Base-by-base conservation (phyloP, 2,329 filamentous ascomycete species). In the Thermochaetoides dissita region DNA sequence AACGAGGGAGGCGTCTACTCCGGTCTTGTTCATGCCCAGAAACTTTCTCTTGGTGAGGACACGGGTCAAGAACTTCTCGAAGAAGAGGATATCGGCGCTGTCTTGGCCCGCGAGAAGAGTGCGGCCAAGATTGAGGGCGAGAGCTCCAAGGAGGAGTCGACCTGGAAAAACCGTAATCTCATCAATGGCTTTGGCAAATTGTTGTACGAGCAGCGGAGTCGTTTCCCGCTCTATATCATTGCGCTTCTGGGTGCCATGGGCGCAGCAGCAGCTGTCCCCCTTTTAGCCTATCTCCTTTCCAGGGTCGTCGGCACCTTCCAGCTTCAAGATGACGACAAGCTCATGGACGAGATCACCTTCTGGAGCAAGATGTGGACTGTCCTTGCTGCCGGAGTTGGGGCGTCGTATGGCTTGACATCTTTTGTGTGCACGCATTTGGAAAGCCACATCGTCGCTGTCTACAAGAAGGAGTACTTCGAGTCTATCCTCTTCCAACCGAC, bases 331-430 rank as follows among this genome's bases (percentile, higher is more conserved):
- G 68, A 67, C 31, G 8, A 32, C 0, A 32, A 34, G 2, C 42
- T 56, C 8, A 37, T 55, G 30, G 39, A 50, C 17, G 45, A 44
- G 3, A 47, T 47, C 10, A 65, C 71, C 39, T 81, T 80, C 55
- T 82, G 74, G 74, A 69, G 75, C 0, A 64, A 78, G 45, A 81
- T 82, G 73, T 83, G 77, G 63, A 64, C 74, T 12, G 57, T 76
- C 0, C 60, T 80, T 29, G 77, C 76, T 2, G 62, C 71, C 5
- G 67, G 59, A 8, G 59, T 69, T 8, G 72, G 72, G 2, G 2
- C 71, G 0, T 59, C 66, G 10, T 81, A 81, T 55, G 73, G 74
- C 48, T 44, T 63, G 17, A 59, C 74, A 6, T 64, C 62, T 0
- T 59, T 54, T 37, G 55, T 62, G 4, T 60, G 73, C 2, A 72